These are phyloP conservation scores for Paracoccidioides lutzii DNA, from an alignment of 2,329 filamentous ascomycete species.

Conservation along the genomic window DNA sequence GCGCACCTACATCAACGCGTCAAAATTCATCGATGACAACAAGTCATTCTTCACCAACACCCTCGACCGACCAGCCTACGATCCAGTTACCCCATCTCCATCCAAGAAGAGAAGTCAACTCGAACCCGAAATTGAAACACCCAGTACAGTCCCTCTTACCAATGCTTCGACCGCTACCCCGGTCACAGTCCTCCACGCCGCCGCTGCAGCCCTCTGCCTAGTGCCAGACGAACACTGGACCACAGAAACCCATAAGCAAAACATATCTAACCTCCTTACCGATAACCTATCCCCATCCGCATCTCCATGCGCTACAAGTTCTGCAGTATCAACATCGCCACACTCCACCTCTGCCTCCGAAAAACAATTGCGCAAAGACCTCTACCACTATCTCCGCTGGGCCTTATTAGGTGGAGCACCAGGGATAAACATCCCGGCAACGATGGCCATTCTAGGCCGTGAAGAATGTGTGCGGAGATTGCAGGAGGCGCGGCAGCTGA, in stretches of 20 bases:
- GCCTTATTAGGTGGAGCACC: conserved; percentile 40
- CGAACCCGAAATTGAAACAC: conserved; percentile 6
- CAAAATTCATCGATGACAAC: conserved; percentile 9
- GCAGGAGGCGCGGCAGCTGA: conserved; percentile 26
- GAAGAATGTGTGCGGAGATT: conserved; percentile 37
- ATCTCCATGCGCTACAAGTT: neutral
- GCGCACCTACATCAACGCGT: conserved; percentile 9
- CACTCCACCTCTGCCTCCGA: conserved; percentile 16
- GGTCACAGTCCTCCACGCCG: conserved; percentile 31
- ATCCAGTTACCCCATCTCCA: conserved; percentile 8
- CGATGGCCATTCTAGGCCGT: conserved; percentile 44
- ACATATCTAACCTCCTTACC: conserved; percentile 20
- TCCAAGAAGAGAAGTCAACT: neutral
- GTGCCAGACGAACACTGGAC: conserved; percentile 31
- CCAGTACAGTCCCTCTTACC: conserved; percentile 8
- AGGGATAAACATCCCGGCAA: conserved; percentile 41
- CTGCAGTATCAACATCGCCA: neutral
- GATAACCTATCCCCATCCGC: neutral
- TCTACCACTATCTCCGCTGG: conserved; percentile 46
- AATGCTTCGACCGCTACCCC: conserved; percentile 15
- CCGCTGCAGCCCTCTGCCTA: conserved; percentile 31
- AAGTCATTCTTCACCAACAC: conserved; percentile 32
- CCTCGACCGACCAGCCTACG: conserved; percentile 18
- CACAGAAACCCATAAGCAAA: conserved; percentile 26
- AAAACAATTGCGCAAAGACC: conserved; percentile 31